Conservation (phyloP, 352 stramenopile genomes). For the Pythium aquatile region DNA sequence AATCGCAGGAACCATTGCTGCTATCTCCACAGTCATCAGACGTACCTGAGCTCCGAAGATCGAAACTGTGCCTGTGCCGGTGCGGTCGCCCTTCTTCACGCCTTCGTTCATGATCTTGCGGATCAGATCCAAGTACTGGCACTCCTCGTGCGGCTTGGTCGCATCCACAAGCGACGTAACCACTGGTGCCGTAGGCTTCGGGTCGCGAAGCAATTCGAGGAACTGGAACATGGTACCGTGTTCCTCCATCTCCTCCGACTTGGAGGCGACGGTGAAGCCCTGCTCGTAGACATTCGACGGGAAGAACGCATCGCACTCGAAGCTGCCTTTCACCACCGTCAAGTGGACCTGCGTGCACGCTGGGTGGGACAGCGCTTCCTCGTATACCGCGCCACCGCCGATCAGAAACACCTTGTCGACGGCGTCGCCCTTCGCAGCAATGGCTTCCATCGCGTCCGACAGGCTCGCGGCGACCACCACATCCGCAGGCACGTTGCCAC, state of each 20-base stretch:
- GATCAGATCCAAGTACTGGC: constrained; percentile 90
- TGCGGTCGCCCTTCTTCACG: constrained; percentile 94
- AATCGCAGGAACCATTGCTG: not conserved
- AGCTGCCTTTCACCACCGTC: constrained; percentile 85
- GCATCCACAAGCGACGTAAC: constrained; percentile 14
- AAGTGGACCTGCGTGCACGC: constrained; percentile 89
- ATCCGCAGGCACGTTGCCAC: constrained; percentile 47
- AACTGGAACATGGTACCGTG: constrained; percentile 82
- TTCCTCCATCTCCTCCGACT: constrained; percentile 67
- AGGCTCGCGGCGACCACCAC: constrained; percentile 90
- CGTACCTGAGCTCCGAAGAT: constrained; percentile 95
- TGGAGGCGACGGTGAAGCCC: constrained; percentile 44
- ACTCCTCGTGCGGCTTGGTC: constrained; percentile 34
- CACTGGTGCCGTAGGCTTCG: constrained; percentile 15
- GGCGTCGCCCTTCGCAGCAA: constrained; percentile 60
- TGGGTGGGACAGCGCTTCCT: constrained; percentile 85
- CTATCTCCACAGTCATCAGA: not conserved
- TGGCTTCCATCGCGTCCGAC: constrained; percentile 86
- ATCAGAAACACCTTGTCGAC: constrained; percentile 97
- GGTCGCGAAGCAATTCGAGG: constrained; percentile 50
- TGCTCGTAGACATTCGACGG: constrained; percentile 63
- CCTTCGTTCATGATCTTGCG: constrained; percentile 95
- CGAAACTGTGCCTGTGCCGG: constrained; percentile 97
- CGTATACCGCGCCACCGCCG: constrained; percentile 94
- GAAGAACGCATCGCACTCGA: constrained; percentile 94